Evolutionary conservation across 2,329 filamentous ascomycete species (phyloP).

Genomic region (Scortechinia acanthostroma): DNA sequence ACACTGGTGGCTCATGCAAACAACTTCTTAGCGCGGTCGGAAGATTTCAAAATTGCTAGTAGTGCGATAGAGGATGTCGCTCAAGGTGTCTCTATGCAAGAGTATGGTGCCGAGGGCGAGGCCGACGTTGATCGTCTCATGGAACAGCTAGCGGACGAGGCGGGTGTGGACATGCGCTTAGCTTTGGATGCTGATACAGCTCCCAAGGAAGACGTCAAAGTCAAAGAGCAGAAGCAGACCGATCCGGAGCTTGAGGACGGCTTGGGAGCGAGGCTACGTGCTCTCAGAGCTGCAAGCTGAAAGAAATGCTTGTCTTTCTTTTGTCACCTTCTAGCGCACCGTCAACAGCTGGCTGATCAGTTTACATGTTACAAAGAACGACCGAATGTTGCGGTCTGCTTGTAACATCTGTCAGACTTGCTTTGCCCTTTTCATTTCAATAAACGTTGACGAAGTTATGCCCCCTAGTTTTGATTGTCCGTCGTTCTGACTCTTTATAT

Average conservation of each 20-base stretch:
- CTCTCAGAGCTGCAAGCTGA: slow-evolving; percentile 25
- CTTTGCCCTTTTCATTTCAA: no score
- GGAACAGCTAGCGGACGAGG: slow-evolving; percentile 31
- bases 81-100: slow-evolving; percentile 27
- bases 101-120: slow-evolving; percentile 31
- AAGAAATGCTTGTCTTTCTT: background rate
- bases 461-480: no score
- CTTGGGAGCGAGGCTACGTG: slow-evolving; percentile 25
- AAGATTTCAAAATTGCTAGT: slow-evolving; percentile 31
- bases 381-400: no score
- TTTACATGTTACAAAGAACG: no score
- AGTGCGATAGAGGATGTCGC: slow-evolving; percentile 28
- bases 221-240: slow-evolving; percentile 17
- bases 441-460: no score
- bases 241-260: slow-evolving; percentile 29
- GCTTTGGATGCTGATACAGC: slow-evolving; percentile 24
- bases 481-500: no score
- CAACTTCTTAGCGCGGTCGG: slow-evolving; percentile 26
- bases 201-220: slow-evolving; percentile 28
- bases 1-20: slow-evolving; percentile 28
- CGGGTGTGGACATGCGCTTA: slow-evolving; percentile 28
- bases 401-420: no score
- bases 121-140: slow-evolving; percentile 29
- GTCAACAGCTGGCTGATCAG: no score
- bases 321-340: no score